These are phyloP conservation scores for Orbilia blumenaviensis DNA, from an alignment of 2,329 filamentous ascomycete species.

Conservation along the genomic window DNA sequence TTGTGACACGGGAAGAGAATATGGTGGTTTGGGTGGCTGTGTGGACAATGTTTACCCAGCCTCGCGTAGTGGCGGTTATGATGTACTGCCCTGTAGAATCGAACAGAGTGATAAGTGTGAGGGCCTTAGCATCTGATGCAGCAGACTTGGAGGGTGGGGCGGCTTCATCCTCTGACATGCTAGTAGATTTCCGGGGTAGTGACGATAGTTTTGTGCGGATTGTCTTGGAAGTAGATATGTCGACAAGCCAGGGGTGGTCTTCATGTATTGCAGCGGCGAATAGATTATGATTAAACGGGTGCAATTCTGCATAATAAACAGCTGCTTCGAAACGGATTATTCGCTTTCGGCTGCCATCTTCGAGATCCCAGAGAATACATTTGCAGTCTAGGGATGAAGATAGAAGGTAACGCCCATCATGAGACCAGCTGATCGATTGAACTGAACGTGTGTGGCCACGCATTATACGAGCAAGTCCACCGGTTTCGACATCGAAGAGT, in stretches of 20 bases:
- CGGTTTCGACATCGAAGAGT: conserved; percentile 96
- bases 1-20: conserved; percentile 87
- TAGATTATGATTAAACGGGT: conserved; percentile 84
- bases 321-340: conserved; percentile 91
- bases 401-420: conserved; percentile 87
- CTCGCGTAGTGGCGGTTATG: conserved; percentile 91
- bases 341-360: conserved; percentile 75
- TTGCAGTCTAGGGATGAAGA: conserved; percentile 97
- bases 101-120: conserved; percentile 92
- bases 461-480: conserved; percentile 92
- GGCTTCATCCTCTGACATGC: conserved; percentile 69
- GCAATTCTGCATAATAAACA: conserved; percentile 93
- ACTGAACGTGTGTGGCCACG: conserved; percentile 93
- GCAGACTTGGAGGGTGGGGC: conserved; percentile 79
- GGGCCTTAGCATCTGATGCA: conserved; percentile 91
- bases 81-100: conserved; percentile 86
- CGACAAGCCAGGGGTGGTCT: conserved; percentile 87
- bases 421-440: conserved; percentile 91
- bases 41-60: conserved; percentile 94
- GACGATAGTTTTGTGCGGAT: conserved; percentile 38
- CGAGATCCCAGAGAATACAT: conserved; percentile 92
- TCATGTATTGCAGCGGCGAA: conserved; percentile 95
- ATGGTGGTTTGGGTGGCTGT: conserved; percentile 81
- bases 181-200: conserved; percentile 76
- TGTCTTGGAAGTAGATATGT: conserved; percentile 67